phyloP scores from a whole-genome alignment of 768 basidiomycete genomes.

The Clavulina sp. region DNA sequence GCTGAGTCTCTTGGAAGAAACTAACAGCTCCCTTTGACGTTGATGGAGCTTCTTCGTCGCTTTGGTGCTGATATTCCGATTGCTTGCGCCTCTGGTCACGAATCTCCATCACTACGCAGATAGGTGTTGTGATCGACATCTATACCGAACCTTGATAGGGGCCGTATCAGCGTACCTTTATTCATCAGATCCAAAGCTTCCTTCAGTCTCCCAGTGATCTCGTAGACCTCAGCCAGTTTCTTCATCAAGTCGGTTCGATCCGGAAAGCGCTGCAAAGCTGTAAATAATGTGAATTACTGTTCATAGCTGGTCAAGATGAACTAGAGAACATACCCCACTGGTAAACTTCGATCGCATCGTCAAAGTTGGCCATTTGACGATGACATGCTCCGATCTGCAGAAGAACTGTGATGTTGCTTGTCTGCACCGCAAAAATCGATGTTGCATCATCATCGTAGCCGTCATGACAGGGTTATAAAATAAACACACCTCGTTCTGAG shows the following conservation, averaged over 20 bases:
- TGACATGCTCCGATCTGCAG: slow-evolving; percentile 70
- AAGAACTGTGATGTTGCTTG: slow-evolving; percentile 51
- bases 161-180: slow-evolving; percentile 35
- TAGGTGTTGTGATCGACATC: background rate
- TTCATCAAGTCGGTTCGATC: slow-evolving; percentile 68
- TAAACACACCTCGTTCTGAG: slow-evolving; percentile 45
- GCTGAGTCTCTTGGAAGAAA: slow-evolving; percentile 8
- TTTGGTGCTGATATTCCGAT: no score
- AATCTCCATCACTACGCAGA: background rate
- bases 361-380: slow-evolving; percentile 53
- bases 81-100: background rate
- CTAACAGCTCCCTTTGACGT: background rate
- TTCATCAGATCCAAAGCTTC: slow-evolving; percentile 73
- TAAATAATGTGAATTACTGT: background rate
- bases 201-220: slow-evolving; percentile 59
- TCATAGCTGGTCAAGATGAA: background rate
- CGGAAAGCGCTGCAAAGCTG: slow-evolving; percentile 62
- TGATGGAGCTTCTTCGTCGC: background rate
- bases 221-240: slow-evolving; percentile 80
- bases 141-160: background rate
- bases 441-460: background rate
- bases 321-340: slow-evolving; percentile 41
- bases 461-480: background rate
- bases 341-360: slow-evolving; percentile 68
- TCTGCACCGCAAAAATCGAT: slow-evolving; percentile 26